Conservation (phyloP, 495 filamentous ascomycete species). For the Glonium stellatum region DNA sequence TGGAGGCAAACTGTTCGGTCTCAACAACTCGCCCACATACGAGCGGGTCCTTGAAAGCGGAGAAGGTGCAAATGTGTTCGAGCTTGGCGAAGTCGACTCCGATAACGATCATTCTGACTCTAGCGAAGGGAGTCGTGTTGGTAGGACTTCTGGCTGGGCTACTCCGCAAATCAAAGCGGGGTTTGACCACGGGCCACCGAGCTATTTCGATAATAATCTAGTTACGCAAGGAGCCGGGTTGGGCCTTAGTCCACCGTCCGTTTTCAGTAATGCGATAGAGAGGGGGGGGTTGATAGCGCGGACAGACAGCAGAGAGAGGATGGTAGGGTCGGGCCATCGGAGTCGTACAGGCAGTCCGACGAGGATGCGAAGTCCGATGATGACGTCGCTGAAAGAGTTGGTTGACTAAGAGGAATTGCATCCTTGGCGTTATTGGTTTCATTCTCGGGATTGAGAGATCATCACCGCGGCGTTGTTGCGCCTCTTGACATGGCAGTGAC, state of each 20-base stretch:
- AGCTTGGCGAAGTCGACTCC: conserved; percentile 41
- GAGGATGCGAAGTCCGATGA: conserved; percentile 58
- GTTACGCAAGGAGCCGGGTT: conserved; percentile 24
- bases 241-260: conserved; percentile 19
- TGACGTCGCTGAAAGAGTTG: conserved; percentile 26
- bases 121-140: conserved; percentile 46
- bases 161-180: conserved; percentile 60
- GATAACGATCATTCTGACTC: conserved; percentile 45
- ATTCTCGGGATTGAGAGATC: too few species aligned
- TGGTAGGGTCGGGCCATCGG: conserved; percentile 46
- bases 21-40: conserved; percentile 49
- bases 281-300: conserved; percentile 67
- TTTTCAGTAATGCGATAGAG: conserved; percentile 51
- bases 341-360: conserved; percentile 60
- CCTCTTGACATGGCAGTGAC: too few species aligned
- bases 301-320: conserved; percentile 74
- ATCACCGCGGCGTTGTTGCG: too few species aligned
- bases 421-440: background rate
- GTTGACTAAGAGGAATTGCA: background rate
- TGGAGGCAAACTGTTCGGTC: conserved; percentile 49
- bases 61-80: conserved; percentile 43
- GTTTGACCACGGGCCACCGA: conserved; percentile 50
- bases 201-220: conserved; percentile 35
- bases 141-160: conserved; percentile 54
- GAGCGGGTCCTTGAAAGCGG: conserved; percentile 84